Conservation (phyloP, 345 rosid species). For the Orychophragmus violaceus region DNA sequence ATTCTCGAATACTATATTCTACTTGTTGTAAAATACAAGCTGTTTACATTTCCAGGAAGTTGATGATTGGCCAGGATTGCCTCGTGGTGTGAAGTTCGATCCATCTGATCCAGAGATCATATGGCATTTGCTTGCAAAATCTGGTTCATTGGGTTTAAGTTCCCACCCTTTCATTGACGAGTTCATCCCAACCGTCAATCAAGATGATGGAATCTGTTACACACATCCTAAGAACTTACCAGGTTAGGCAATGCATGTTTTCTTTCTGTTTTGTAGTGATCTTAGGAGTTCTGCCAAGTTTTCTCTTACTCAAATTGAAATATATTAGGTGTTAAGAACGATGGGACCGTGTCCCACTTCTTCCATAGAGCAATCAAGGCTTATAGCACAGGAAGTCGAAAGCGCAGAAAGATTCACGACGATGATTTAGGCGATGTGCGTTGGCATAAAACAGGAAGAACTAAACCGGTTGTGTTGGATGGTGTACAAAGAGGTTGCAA, state of each 20-base stretch:
- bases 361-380: conserved; percentile 88
- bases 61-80: conserved; percentile 91
- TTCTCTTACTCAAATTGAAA: not conserved
- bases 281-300: not conserved
- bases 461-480: conserved; percentile 70
- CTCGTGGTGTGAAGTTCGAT: conserved; percentile 89
- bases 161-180: conserved; percentile 77
- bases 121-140: conserved; percentile 79
- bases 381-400: conserved; percentile 81
- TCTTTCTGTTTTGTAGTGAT: not conserved
- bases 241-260: conserved; percentile 36
- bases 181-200: conserved; percentile 71
- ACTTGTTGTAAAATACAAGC: not conserved
- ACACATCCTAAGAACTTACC: conserved; percentile 93
- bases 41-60: conserved; percentile 43
- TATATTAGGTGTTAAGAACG: conserved; percentile 64
- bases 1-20: not conserved
- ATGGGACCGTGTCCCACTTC: conserved; percentile 74
- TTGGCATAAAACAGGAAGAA: conserved; percentile 96
- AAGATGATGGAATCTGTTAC: conserved; percentile 93
- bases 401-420: conserved; percentile 85
- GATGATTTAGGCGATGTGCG: conserved; percentile 81
- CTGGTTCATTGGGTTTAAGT: conserved; percentile 35
- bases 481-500: conserved; percentile 83
- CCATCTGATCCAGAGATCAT: conserved; percentile 91